phyloP scores from a whole-genome alignment of 768 basidiomycete genomes.

The Coprinopsis cinerea region DNA sequence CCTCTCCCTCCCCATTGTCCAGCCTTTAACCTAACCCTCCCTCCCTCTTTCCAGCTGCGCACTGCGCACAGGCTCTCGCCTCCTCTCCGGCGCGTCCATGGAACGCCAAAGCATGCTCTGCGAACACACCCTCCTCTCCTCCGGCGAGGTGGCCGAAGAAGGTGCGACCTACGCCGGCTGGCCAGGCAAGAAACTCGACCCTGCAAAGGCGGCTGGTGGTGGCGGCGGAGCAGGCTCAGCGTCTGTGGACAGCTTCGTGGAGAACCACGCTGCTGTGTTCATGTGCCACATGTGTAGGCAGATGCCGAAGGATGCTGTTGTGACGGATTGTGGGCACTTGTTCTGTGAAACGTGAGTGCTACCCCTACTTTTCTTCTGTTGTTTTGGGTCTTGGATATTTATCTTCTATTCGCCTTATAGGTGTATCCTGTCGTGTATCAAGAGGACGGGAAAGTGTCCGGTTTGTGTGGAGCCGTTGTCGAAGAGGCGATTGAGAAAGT shows the following conservation, averaged over 20 bases:
- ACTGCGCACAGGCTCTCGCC: constrained; percentile 38
- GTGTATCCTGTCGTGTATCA: constrained; percentile 16
- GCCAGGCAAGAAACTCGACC: constrained; percentile 23
- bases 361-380: background rate
- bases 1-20: background rate
- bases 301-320: constrained; percentile 25
- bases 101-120: constrained; percentile 42
- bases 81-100: constrained; percentile 46
- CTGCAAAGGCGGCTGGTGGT: background rate
- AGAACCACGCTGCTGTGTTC: constrained; percentile 12
- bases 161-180: constrained; percentile 36
- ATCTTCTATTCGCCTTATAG: constrained; percentile 8
- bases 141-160: constrained; percentile 39
- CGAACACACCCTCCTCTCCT: constrained; percentile 42
- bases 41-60: constrained; percentile 17
- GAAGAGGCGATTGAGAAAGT: background rate
- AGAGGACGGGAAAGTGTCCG: constrained; percentile 17
- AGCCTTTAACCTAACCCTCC: background rate
- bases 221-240: constrained; percentile 7
- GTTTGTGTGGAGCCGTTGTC: constrained; percentile 17
- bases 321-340: constrained; percentile 28
- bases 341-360: constrained; percentile 20
- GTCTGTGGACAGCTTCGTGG: background rate
- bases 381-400: background rate
- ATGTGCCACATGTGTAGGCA: constrained; percentile 27